Evolutionary conservation across 176 grass and related monocot species (phyloP).

Genomic region (Zoysia pacifica): DNA sequence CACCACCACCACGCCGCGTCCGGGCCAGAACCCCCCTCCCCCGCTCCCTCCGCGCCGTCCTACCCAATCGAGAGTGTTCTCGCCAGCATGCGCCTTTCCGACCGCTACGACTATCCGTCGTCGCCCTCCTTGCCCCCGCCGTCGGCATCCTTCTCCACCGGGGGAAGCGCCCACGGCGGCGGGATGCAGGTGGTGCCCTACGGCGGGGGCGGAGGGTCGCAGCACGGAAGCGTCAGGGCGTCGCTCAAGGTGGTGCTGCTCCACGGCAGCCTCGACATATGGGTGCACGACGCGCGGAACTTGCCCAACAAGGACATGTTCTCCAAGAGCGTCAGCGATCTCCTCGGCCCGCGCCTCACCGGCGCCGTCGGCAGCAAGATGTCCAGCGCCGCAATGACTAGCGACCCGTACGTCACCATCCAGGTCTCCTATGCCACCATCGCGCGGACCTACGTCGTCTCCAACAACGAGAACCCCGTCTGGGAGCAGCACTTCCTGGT

Average conservation of each 20-base stretch:
- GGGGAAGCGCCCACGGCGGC: constrained; percentile 31
- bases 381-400: constrained; percentile 53
- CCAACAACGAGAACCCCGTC: constrained; percentile 75
- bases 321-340: constrained; percentile 61
- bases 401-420: constrained; percentile 80
- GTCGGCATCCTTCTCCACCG: constrained; percentile 27
- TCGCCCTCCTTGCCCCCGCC: constrained; percentile 35
- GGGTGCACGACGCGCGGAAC: constrained; percentile 58
- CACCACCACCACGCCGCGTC: not conserved
- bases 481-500: constrained; percentile 82
- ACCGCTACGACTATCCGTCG: constrained; percentile 25
- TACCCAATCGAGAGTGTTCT: constrained; percentile 65
- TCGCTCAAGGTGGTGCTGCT: constrained; percentile 86
- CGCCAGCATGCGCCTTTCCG: constrained; percentile 55
- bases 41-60: constrained; percentile 32
- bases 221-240: constrained; percentile 34
- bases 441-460: constrained; percentile 68
- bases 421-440: constrained; percentile 52
- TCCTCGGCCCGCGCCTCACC: constrained; percentile 50
- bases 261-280: constrained; percentile 78
- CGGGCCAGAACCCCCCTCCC: constrained; percentile 25
- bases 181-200: constrained; percentile 56
- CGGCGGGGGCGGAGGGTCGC: constrained; percentile 33
- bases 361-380: constrained; percentile 47
- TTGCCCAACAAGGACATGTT: constrained; percentile 91